These are phyloP conservation scores for Neurospora sp. DNA, from an alignment of 495 filamentous ascomycete species.

Conservation along the genomic window DNA sequence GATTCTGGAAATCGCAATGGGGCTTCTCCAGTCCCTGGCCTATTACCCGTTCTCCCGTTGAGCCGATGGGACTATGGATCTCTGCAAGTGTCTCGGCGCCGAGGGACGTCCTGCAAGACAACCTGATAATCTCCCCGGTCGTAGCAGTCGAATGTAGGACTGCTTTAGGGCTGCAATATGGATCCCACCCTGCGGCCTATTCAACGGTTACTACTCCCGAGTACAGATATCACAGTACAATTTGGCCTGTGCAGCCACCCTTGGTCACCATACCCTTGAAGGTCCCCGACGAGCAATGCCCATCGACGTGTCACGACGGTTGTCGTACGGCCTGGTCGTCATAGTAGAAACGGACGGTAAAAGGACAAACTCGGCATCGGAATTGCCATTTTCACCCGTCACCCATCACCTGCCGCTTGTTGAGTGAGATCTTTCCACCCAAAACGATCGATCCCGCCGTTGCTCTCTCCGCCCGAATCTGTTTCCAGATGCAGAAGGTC, in stretches of 20 bases:
- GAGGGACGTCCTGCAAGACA: not conserved
- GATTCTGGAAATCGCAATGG: not conserved
- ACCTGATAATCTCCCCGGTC: not conserved
- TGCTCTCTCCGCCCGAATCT: not conserved
- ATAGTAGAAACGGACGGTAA: not conserved
- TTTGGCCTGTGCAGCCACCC: not conserved
- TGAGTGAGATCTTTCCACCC: not conserved
- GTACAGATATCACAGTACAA: not conserved
- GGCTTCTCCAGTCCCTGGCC: not conserved
- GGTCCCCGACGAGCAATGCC: not conserved
- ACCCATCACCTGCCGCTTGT: not conserved
- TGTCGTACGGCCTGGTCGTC: not conserved
- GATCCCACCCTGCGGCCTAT: not conserved
- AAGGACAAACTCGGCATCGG: not conserved
- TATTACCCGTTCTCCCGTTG: not conserved
- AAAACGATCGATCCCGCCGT: not conserved
- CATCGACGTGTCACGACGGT: not conserved
- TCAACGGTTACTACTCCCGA: not conserved
- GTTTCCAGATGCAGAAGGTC: not conserved
- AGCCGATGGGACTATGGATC: not conserved
- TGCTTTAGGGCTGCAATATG: not conserved
- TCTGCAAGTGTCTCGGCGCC: not conserved
- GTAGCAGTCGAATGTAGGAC: not conserved
- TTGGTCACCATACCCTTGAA: not conserved
- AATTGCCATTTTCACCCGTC: not conserved